These are phyloP conservation scores for Spizellomyces punctatus DNA, from an alignment of 192 early-diverging fungal species.

Conservation along the genomic window DNA sequence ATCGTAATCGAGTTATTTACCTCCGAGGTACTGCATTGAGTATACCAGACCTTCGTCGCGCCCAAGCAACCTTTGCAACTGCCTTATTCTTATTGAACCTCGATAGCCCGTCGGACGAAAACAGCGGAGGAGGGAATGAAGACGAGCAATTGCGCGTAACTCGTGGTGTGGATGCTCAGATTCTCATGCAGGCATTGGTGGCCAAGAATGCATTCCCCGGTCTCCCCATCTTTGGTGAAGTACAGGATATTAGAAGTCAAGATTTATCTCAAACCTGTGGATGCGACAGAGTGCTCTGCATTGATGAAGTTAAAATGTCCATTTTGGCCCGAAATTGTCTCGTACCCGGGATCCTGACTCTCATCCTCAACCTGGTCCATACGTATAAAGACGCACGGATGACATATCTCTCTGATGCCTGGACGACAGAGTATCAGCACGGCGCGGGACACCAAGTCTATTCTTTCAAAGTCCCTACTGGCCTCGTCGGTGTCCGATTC, in stretches of 20 bases:
- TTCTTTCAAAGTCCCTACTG: constrained; percentile 46
- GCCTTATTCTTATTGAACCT: constrained; percentile 52
- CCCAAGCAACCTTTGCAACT: constrained; percentile 43
- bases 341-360: constrained; percentile 50
- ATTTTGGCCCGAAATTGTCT: constrained; percentile 50
- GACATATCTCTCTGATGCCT: constrained; percentile 17
- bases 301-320: constrained; percentile 53
- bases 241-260: constrained; percentile 48
- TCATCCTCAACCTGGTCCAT: constrained; percentile 50
- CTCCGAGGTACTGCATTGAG: constrained; percentile 44
- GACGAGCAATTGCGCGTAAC: constrained; percentile 45
- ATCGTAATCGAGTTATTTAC: constrained; percentile 44
- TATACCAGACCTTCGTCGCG: constrained; percentile 41
- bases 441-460: constrained; percentile 51
- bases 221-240: constrained; percentile 50
- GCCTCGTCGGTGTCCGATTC: constrained; percentile 46
- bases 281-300: constrained; percentile 49
- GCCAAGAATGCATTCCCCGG: constrained; percentile 51
- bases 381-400: constrained; percentile 40
- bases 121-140: constrained; percentile 29
- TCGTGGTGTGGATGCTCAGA: constrained; percentile 45
- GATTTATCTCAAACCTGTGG: constrained; percentile 51
- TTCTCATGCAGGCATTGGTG: constrained; percentile 50
- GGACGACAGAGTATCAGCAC: constrained; percentile 48
- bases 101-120: constrained; percentile 8